Evolutionary conservation across 2,329 filamentous ascomycete genomes (phyloP).

Genomic region (Fusarium coffeatum): DNA sequence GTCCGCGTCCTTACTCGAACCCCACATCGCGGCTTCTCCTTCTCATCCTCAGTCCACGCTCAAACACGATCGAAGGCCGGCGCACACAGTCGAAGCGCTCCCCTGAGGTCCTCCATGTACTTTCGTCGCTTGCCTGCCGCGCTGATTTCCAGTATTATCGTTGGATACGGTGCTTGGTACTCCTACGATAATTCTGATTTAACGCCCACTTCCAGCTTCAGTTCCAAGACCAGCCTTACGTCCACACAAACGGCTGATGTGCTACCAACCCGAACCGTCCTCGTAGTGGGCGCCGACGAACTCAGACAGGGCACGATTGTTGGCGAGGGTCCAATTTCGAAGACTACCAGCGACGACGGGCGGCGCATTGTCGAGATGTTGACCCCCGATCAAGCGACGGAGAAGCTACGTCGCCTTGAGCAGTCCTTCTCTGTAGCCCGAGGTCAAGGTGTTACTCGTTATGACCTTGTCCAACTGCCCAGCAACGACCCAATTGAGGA

Average conservation of each 20-base stretch:
- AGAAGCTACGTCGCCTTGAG: constrained; percentile 88
- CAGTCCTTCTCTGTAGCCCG: constrained; percentile 91
- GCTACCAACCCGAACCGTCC: constrained; percentile 71
- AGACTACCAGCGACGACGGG: constrained; percentile 86
- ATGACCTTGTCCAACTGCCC: constrained; percentile 92
- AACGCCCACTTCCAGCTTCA: constrained; percentile 46
- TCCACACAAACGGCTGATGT: constrained; percentile 55
- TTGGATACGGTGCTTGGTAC: constrained; percentile 83
- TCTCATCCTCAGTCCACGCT: constrained; percentile 67
- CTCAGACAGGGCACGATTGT: constrained; percentile 89
- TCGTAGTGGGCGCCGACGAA: constrained; percentile 90
- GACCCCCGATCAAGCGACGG: constrained; percentile 91
- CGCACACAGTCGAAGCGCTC: constrained; percentile 59
- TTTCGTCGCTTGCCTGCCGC: constrained; percentile 75
- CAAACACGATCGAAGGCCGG: constrained; percentile 64
- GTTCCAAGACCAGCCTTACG: constrained; percentile 57
- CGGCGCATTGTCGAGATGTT: constrained; percentile 94
- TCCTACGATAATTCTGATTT: constrained; percentile 65
- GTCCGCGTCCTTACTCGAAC: constrained; percentile 68
- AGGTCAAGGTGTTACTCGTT: constrained; percentile 90
- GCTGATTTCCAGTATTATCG: constrained; percentile 73
- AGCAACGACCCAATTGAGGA: constrained; percentile 99
- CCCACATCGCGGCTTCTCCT: constrained; percentile 56
- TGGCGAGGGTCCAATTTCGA: constrained; percentile 87
- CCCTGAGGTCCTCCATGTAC: constrained; percentile 79